These are phyloP conservation scores for Tubosaeta sp. DNA, from an alignment of 768 basidiomycete species.

Conservation along the genomic window DNA sequence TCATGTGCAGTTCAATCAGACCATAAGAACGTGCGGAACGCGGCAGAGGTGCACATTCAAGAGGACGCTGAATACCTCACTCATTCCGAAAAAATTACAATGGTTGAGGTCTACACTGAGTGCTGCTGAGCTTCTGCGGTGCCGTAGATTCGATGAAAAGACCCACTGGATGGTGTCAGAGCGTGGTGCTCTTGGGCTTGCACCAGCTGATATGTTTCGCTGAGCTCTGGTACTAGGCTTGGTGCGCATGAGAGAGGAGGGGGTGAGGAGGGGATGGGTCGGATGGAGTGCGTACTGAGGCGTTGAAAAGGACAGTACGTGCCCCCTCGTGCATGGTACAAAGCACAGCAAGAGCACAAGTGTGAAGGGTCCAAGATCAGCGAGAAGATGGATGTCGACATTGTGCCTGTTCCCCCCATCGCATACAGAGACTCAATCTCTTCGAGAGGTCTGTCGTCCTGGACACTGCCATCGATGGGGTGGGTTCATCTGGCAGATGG, in stretches of 20 bases:
- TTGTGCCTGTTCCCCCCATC: constrained; percentile 79
- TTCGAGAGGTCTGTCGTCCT: constrained; percentile 52
- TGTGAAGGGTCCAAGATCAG: constrained; percentile 12
- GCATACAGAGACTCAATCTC: constrained; percentile 92
- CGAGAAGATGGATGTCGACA: constrained; percentile 12
- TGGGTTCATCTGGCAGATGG: constrained; percentile 23
- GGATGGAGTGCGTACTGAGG: constrained; percentile 6
- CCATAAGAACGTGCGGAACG: neutral
- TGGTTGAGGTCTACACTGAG: constrained; percentile 58
- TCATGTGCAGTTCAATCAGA: constrained; percentile 12
- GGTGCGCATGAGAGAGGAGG: constrained; percentile 20
- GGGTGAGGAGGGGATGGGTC: neutral
- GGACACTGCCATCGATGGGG: constrained; percentile 10
- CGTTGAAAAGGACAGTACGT: constrained; percentile 19
- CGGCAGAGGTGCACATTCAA: constrained; percentile 52
- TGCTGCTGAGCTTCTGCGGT: constrained; percentile 54
- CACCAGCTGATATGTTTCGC: constrained; percentile 19
- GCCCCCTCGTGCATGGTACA: constrained; percentile 24
- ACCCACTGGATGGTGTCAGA: constrained; percentile 61
- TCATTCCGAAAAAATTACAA: constrained; percentile 74
- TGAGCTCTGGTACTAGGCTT: constrained; percentile 22
- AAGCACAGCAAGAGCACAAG: constrained; percentile 31
- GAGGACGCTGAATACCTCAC: constrained; percentile 72
- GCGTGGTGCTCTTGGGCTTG: constrained; percentile 29
- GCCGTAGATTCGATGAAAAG: constrained; percentile 68